Percentiles rank a stretch among this genome's conserved stretches.
Conservation (phyloP, 2,329 filamentous ascomycete species). For the Verticillium nubilum region DNA sequence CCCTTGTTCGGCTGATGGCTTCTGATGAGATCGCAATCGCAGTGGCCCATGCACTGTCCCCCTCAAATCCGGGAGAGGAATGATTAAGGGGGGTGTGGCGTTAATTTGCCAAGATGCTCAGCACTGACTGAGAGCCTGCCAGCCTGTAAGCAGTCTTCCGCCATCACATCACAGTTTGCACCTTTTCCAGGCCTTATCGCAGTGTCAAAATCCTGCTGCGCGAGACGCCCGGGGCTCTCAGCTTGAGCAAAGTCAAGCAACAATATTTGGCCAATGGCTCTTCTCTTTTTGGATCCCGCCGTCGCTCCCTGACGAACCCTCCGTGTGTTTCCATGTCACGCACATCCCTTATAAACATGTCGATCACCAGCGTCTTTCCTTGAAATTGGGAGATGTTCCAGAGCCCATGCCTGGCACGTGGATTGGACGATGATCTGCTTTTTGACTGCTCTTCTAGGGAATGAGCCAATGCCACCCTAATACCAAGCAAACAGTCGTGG, state of each 20-base stretch:
- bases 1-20: neutral
- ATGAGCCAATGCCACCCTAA: neutral
- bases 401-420: neutral
- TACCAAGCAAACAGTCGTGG: neutral
- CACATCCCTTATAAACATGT: no score
- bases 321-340: no score
- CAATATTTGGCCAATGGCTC: no score
- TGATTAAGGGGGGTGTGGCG: neutral
- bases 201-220: no score
- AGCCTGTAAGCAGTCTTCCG: neutral
- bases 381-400: no score
- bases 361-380: no score
- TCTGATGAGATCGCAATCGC: neutral
- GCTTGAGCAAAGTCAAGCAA: no score
- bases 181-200: neutral
- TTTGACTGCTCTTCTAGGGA: neutral
- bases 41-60: neutral
- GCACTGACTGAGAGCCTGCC: neutral
- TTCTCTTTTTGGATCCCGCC: no score
- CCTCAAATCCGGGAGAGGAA: neutral
- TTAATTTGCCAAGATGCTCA: neutral
- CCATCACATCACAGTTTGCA: neutral
- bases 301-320: no score
- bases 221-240: no score
- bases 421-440: neutral